Conservation (phyloP, 108 stramenopile species). For the Aurantiochytrium sp. region DNA sequence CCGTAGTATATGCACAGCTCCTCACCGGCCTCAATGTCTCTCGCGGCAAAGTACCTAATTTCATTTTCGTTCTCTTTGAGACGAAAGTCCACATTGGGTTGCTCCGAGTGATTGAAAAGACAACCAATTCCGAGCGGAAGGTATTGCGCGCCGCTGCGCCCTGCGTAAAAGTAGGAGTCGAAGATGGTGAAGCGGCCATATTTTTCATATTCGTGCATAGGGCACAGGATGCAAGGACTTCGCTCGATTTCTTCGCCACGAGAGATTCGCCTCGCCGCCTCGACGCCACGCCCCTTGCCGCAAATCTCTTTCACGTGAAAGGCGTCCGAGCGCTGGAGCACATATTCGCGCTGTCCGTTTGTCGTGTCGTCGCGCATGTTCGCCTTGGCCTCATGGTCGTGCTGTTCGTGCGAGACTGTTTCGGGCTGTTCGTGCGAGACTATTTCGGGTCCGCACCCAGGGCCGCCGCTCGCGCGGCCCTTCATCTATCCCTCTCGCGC, state of each 20-base stretch:
- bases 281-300: neutral
- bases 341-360: too few species aligned
- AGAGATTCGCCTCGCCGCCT: neutral
- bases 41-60: constrained; percentile 21
- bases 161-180: constrained; percentile 36
- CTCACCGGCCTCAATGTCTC: neutral
- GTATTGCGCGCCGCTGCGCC: constrained; percentile 3
- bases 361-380: too few species aligned
- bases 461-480: too few species aligned
- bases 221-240: constrained; percentile 18
- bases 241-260: neutral
- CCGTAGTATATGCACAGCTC: constrained; percentile 39
- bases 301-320: neutral
- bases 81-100: constrained; percentile 34
- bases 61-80: neutral
- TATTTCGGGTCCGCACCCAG: too few species aligned
- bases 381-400: neutral
- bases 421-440: neutral
- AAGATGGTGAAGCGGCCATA: constrained; percentile 29
- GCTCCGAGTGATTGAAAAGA: constrained; percentile 31
- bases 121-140: constrained; percentile 32
- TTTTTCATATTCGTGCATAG: neutral
- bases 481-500: too few species aligned
- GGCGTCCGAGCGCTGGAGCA: neutral
- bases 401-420: neutral